These are phyloP conservation scores for Perilla frutescens DNA, from an alignment of 257 asterid species.

Conservation along the genomic window DNA sequence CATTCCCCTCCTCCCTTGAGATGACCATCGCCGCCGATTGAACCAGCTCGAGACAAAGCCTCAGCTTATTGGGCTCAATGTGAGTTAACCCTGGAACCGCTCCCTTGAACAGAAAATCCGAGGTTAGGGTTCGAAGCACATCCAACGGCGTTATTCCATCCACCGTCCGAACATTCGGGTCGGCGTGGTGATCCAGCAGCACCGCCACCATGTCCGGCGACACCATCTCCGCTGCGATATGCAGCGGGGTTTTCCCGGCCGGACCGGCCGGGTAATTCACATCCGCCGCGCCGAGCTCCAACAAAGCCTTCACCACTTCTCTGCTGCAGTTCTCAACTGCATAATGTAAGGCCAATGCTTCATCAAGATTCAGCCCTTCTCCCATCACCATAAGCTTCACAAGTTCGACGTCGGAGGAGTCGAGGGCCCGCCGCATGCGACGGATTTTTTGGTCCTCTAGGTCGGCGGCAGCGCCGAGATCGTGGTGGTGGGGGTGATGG, in stretches of 20 bases:
- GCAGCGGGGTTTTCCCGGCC: conserved; percentile 84
- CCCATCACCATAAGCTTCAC: conserved; percentile 99
- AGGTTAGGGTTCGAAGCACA: conserved; percentile 88
- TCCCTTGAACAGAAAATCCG: conserved; percentile 88
- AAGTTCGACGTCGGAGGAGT: conserved; percentile 90
- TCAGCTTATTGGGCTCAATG: conserved; percentile 80
- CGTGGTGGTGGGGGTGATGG: conserved; percentile 62
- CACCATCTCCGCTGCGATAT: conserved; percentile 92
- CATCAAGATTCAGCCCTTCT: conserved; percentile 88
- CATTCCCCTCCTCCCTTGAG: conserved; percentile 82
- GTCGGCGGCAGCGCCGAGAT: conserved; percentile 61
- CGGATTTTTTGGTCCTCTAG: conserved; percentile 89
- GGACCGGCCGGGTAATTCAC: conserved; percentile 94
- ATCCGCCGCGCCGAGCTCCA: conserved; percentile 95
- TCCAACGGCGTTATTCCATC: conserved; percentile 88
- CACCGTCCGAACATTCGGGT: conserved; percentile 79
- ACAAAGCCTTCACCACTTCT: conserved; percentile 84
- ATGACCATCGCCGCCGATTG: conserved; percentile 96
- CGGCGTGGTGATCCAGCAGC: conserved; percentile 93
- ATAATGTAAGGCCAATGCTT: conserved; percentile 81
- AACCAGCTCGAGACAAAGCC: conserved; percentile 91
- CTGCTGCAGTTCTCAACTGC: conserved; percentile 89
- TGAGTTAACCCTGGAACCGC: conserved; percentile 82
- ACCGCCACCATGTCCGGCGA: conserved; percentile 99
- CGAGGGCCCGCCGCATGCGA: conserved; percentile 91